These are phyloP conservation scores for Pichia membranifaciens DNA, from an alignment of 805 yeast genomes.

Conservation along the genomic window DNA sequence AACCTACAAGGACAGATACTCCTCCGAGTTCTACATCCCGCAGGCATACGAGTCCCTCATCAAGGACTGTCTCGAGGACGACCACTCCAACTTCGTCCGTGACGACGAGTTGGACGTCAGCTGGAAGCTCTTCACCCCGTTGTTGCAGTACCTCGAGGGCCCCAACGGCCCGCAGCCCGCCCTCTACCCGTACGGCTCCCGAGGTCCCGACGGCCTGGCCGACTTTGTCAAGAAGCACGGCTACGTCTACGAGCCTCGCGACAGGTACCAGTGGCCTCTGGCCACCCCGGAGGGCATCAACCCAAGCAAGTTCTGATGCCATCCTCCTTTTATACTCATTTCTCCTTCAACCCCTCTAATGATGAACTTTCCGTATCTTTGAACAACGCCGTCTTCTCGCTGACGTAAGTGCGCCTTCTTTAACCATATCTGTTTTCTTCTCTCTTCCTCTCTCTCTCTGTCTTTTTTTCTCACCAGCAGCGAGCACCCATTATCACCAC, in stretches of 20 bases:
- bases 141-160: constrained; percentile 73
- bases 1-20: constrained; percentile 73
- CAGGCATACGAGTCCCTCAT: constrained; percentile 96
- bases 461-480: too few relatives aligned
- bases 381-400: too few relatives aligned
- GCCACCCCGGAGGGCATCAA: constrained; percentile 44
- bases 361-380: too few relatives aligned
- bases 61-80: constrained; percentile 83
- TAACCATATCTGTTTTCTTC: too few relatives aligned
- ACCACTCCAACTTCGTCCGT: constrained; percentile 95
- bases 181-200: constrained; percentile 80
- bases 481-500: too few relatives aligned
- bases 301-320: constrained; percentile 23
- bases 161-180: constrained; percentile 61
- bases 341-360: too few relatives aligned
- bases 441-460: too few relatives aligned
- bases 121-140: constrained; percentile 91
- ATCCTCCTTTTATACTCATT: too few relatives aligned
- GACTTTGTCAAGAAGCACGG: constrained; percentile 64
- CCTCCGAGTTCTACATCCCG: constrained; percentile 83
- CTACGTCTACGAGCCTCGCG: constrained; percentile 57
- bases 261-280: constrained; percentile 87
- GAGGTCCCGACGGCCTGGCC: constrained; percentile 71
- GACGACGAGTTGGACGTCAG: constrained; percentile 94
- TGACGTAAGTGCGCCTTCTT: too few relatives aligned